A percentile compares a stretch with the other conserved stretches of the same genome.
phyloP scores from a whole-genome alignment of 1,284 basidiomycete genomes.

The Lignosus rhinocerotis region DNA sequence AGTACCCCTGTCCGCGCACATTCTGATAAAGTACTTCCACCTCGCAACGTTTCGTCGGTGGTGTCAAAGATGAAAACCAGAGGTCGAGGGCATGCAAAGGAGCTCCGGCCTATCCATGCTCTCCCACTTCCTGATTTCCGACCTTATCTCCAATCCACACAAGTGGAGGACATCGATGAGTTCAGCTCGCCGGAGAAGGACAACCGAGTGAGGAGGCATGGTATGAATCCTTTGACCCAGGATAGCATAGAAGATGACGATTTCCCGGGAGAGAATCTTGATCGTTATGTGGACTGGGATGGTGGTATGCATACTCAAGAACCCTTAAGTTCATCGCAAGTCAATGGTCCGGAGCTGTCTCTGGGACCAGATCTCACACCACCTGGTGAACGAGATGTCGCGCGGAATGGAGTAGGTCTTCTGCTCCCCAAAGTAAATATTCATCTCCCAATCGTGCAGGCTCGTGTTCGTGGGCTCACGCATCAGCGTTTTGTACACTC shows the following conservation, averaged over 20 bases:
- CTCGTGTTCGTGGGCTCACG: not conserved
- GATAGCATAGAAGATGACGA: conserved; percentile 15
- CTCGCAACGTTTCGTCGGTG: conserved; percentile 10
- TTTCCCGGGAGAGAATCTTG: conserved; percentile 15
- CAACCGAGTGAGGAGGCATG: not conserved
- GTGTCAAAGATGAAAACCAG: conserved; percentile 20
- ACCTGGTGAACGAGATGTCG: not conserved
- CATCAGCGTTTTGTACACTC: not conserved
- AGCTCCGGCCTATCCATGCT: conserved; percentile 19
- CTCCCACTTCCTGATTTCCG: conserved; percentile 25
- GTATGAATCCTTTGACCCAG: conserved; percentile 9
- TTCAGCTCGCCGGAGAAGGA: conserved; percentile 28
- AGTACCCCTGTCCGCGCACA: conserved; percentile 11
- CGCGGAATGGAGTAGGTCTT: conserved; percentile 2
- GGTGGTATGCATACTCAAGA: conserved; percentile 12
- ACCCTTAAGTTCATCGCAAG: not conserved
- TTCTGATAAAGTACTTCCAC: not conserved
- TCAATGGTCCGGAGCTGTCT: conserved; percentile 10
- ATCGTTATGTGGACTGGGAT: conserved; percentile 24
- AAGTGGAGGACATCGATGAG: conserved; percentile 25
- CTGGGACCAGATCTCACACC: conserved; percentile 14
- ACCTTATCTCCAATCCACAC: conserved; percentile 17
- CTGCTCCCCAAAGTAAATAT: conserved; percentile 12
- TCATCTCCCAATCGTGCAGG: too few species aligned
- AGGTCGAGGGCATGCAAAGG: conserved; percentile 7